phyloP scores from a whole-genome alignment of 2,329 filamentous ascomycete genomes.

The Cytospora leucostoma region DNA sequence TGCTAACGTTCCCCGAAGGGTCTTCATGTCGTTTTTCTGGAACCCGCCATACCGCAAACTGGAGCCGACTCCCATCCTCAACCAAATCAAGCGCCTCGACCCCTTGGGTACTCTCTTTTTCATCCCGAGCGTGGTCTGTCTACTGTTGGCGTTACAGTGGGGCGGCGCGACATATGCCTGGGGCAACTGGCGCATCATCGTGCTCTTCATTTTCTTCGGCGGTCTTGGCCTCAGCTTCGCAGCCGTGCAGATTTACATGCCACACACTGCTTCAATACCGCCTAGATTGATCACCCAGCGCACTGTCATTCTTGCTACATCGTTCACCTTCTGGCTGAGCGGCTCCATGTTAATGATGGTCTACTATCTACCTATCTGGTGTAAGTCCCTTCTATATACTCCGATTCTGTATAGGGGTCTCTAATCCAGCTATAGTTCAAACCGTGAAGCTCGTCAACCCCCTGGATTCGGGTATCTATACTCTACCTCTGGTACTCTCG shows the following conservation, averaged over 20 bases:
- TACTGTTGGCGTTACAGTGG: constrained; percentile 66
- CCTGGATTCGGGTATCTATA: constrained; percentile 58
- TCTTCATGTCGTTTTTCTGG: constrained; percentile 52
- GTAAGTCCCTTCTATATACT: constrained; percentile 39
- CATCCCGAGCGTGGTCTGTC: constrained; percentile 58
- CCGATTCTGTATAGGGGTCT: neutral
- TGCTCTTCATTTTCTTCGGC: constrained; percentile 54
- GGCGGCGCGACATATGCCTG: constrained; percentile 57
- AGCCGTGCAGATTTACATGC: constrained; percentile 54
- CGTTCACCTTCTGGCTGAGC: constrained; percentile 50
- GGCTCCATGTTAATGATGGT: constrained; percentile 56
- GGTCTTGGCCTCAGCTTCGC: constrained; percentile 50
- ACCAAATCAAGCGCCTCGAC: constrained; percentile 56
- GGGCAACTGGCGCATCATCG: constrained; percentile 54
- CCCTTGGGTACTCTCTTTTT: constrained; percentile 62
- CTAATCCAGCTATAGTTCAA: constrained; percentile 45
- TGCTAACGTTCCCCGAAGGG: constrained; percentile 4
- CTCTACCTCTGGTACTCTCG: constrained; percentile 57
- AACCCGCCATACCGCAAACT: constrained; percentile 41
- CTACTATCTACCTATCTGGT: constrained; percentile 58
- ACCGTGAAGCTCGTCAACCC: constrained; percentile 55
- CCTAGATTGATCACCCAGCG: constrained; percentile 56
- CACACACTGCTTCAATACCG: constrained; percentile 59
- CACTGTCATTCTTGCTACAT: constrained; percentile 51
- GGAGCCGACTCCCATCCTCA: constrained; percentile 37